These are phyloP conservation scores for Macrolepiota dolichaula DNA, from an alignment of 768 basidiomycete genomes.

Conservation along the genomic window DNA sequence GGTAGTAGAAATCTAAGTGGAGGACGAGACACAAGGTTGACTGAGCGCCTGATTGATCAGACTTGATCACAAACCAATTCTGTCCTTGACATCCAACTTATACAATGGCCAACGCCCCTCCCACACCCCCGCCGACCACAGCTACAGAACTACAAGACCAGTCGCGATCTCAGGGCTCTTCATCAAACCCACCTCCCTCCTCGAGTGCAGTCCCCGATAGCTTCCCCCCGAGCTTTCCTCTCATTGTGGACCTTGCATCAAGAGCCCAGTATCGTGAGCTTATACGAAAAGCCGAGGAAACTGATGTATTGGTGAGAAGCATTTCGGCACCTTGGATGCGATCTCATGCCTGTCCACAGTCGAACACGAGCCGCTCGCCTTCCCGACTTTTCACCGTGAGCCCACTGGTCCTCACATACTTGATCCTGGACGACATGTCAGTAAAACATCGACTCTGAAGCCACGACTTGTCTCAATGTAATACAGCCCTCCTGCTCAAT, in stretches of 20 bases:
- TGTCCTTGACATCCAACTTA: background rate
- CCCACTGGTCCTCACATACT: slow-evolving; percentile 63
- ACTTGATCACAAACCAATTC: background rate
- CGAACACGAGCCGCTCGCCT: slow-evolving; percentile 34
- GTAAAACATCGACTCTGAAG: slow-evolving; percentile 19
- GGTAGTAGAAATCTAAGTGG: slow-evolving; percentile 13
- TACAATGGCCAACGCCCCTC: slow-evolving; percentile 55
- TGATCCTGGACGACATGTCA: slow-evolving; percentile 62
- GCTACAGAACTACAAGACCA: slow-evolving; percentile 55
- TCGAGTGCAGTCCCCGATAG: slow-evolving; percentile 21
- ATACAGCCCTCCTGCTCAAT: slow-evolving; percentile 55
- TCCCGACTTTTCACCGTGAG: slow-evolving; percentile 50
- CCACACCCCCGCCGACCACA: slow-evolving; percentile 61
- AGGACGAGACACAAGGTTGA: background rate
- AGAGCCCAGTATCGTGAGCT: slow-evolving; percentile 41
- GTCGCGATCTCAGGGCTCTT: slow-evolving; percentile 25
- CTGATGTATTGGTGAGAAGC: slow-evolving; percentile 49
- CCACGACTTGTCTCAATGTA: background rate
- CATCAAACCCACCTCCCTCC: slow-evolving; percentile 13
- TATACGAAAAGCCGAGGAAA: slow-evolving; percentile 44
- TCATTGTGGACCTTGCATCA: slow-evolving; percentile 40
- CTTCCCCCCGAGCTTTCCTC: slow-evolving; percentile 44
- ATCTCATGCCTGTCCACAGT: slow-evolving; percentile 1
- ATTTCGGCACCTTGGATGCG: background rate
- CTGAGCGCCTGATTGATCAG: background rate